Evolutionary conservation across 495 filamentous ascomycete species (phyloP).

Genomic region (Aspergillus baeticus): DNA sequence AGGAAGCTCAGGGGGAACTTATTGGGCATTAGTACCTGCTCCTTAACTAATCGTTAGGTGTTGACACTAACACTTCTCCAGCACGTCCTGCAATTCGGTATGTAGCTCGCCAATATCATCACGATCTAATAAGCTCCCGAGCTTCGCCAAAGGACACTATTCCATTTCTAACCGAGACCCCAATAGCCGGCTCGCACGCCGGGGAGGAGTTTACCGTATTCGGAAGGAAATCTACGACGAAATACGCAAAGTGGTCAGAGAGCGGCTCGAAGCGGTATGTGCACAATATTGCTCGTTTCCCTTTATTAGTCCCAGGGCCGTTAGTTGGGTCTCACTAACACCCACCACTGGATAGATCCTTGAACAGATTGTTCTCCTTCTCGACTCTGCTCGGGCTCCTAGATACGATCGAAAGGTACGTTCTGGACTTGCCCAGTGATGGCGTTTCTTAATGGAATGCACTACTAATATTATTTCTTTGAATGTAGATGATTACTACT

Average conservation of each 20-base stretch:
- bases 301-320: too few species aligned
- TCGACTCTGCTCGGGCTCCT: slow-evolving; percentile 12
- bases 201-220: slow-evolving; percentile 77
- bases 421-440: neutral
- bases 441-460: too few species aligned
- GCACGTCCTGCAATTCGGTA: slow-evolving; percentile 69
- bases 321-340: neutral
- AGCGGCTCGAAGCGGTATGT: slow-evolving; percentile 52
- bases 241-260: slow-evolving; percentile 52
- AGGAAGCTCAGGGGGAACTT: slow-evolving; percentile 66
- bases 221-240: slow-evolving; percentile 70
- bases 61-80: slow-evolving; percentile 25
- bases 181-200: slow-evolving; percentile 69
- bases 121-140: too few species aligned
- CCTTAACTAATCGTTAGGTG: neutral
- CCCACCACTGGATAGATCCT: slow-evolving; percentile 18
- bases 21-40: slow-evolving; percentile 57
- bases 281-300: neutral
- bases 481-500: slow-evolving; percentile 50
- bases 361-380: slow-evolving; percentile 11
- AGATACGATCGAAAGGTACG: slow-evolving; percentile 18
- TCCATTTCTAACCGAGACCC: neutral
- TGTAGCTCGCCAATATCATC: too few species aligned
- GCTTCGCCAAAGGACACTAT: neutral
- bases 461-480: neutral